Evolutionary conservation across 2,329 filamentous ascomycete genomes (phyloP), one percentile per base, ranked within the genome.

Genomic region (Pezicula rhizophila): DNA sequence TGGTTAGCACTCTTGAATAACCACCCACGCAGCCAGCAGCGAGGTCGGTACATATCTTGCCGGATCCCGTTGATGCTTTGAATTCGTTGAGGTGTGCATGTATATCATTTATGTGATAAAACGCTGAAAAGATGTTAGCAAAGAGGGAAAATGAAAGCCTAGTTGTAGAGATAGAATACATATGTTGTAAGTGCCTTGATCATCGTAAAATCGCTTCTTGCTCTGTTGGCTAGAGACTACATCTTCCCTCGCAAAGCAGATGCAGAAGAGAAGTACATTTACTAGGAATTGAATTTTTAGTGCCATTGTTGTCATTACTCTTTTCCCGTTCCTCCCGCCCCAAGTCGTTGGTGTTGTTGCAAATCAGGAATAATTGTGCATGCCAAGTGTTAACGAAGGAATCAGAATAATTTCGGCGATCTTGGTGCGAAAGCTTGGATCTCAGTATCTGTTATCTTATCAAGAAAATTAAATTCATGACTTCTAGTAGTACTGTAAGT

Each of bases 61-160:
- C 81, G 0, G 77, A 78, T 12, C 74, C 72, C 23, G 74, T 69
- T 10, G 28, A 31, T 10, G 28, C 8, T 31, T 31, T 31, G 64
- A 79, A 85, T 63, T 84, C 66, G 60, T 85, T 80, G n/a, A 85
- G 68, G 60, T 85, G 82, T n/a, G 82, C 75, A 61, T 85, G 82
- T 10, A 85, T 78, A 60, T 85, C 81, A 60, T 85, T 85, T 70
- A 85, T 73, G 63, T 85, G 82, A 66, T 83, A 84, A 67, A 84
- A 83, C 5, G 80, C 69, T 71, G 28, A 18, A 43, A n/a, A 12
- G 15, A 4, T n/a, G 15, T 34, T n/a, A 18, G 25, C 15, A 5
- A 20, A 2, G 12, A 12, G n/a, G 5, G 17, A 20, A 28, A 4
- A 3, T 14, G 12, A 39, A 18, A 34, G 12, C 5, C 11, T 8